These are phyloP conservation scores for Phytopythium cucurbitacearum DNA, from an alignment of 352 stramenopile species.

Conservation along the genomic window DNA sequence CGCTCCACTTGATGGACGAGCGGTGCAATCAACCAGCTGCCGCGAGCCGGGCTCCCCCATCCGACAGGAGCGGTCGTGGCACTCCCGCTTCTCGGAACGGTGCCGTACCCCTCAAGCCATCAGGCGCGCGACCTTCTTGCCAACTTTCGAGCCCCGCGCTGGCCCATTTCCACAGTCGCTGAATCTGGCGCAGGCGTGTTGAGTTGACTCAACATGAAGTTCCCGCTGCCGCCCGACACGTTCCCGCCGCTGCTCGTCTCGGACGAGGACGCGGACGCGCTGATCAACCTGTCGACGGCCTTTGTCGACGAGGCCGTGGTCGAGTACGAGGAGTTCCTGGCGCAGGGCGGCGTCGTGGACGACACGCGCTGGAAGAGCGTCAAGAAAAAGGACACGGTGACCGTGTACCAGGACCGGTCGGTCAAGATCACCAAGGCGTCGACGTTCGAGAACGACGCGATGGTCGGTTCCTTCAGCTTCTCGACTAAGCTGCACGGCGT, in stretches of 20 bases:
- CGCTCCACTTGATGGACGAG: too few species aligned
- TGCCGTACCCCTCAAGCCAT: too few species aligned
- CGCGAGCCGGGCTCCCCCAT: too few species aligned
- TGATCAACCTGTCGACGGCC: constrained; percentile 17
- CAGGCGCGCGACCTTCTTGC: too few species aligned
- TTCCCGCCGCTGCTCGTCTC: constrained; percentile 30
- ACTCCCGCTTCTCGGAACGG: too few species aligned
- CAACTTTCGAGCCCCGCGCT: too few species aligned
- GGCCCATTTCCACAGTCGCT: too few species aligned
- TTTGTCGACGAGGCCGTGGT: constrained; percentile 30
- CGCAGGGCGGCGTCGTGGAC: constrained; percentile 20
- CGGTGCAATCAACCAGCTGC: too few species aligned
- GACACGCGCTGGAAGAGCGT: constrained; percentile 37
- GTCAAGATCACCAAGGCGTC: constrained; percentile 12
- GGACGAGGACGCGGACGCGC: constrained; percentile 21
- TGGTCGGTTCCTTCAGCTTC: constrained; percentile 14
- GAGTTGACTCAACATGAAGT: constrained; percentile 12
- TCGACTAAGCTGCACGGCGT: constrained; percentile 23
- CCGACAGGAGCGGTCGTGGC: too few species aligned
- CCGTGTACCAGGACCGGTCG: constrained; percentile 21
- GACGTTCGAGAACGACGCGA: constrained; percentile 13
- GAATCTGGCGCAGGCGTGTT: too few species aligned
- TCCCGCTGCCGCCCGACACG: constrained; percentile 22
- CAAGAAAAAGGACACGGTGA: constrained; percentile 18
- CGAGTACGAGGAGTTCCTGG: constrained; percentile 36